Evolutionary conservation across 768 basidiomycete species (phyloP).

Genomic region (Tricholoma sp.): DNA sequence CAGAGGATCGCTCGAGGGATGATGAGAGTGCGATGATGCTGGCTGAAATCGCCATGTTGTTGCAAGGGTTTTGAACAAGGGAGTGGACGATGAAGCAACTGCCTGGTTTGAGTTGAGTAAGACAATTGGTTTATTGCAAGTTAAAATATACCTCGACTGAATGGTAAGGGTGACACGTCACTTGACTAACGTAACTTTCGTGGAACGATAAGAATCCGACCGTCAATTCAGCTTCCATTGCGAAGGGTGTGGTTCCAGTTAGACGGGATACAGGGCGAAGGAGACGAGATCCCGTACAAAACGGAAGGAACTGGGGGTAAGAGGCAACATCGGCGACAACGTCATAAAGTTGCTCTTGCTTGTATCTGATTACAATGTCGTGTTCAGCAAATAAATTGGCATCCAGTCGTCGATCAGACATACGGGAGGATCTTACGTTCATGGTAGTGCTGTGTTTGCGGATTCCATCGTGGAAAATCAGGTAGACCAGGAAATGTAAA

Average conservation of each 20-base stretch:
- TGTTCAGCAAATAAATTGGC: slow-evolving; percentile 5
- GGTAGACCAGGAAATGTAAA: slow-evolving; percentile 52
- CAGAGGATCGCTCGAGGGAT: slow-evolving; percentile 24
- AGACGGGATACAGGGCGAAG: slow-evolving; percentile 30
- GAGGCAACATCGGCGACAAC: slow-evolving; percentile 85
- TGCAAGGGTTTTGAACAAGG: slow-evolving; percentile 65
- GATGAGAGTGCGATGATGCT: slow-evolving; percentile 37
- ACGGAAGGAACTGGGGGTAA: slow-evolving; percentile 86
- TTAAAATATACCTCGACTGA: slow-evolving; percentile 64
- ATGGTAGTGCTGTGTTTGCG: slow-evolving; percentile 61
- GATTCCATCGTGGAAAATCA: slow-evolving; percentile 35
- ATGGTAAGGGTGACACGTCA: slow-evolving; percentile 73
- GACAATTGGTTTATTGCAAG: not conserved
- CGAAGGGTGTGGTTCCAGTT: slow-evolving; percentile 22
- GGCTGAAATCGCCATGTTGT: slow-evolving; percentile 76
- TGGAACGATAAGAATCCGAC: slow-evolving; percentile 85
- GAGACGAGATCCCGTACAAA: slow-evolving; percentile 72
- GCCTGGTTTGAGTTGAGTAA: slow-evolving; percentile 42
- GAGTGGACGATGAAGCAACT: slow-evolving; percentile 62
- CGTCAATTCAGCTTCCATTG: slow-evolving; percentile 79
- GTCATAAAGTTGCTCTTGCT: slow-evolving; percentile 70
- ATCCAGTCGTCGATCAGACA: slow-evolving; percentile 27
- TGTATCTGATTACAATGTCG: slow-evolving; percentile 50
- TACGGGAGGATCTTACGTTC: slow-evolving; percentile 88
- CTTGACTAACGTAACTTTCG: slow-evolving; percentile 84